Percentiles rank a stretch among this genome's conserved stretches.
phyloP scores from a whole-genome alignment of 2,329 filamentous ascomycete species.

The Epichloe sylvatica region DNA sequence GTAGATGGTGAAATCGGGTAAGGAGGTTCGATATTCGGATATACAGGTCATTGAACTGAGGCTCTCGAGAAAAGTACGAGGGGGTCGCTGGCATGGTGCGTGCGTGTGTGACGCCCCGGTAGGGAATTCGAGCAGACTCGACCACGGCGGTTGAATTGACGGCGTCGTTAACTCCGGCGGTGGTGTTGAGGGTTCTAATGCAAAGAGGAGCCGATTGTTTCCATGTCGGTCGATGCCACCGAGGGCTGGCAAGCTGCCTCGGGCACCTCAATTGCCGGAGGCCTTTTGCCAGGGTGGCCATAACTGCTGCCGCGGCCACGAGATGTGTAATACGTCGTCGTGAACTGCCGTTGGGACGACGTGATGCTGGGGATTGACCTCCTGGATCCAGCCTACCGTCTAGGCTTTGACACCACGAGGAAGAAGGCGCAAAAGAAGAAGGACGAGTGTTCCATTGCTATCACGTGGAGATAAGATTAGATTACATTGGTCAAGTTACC shows the following conservation, averaged over 20 bases:
- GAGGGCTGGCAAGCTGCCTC: conserved; percentile 16
- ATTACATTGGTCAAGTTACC: conserved; percentile 3
- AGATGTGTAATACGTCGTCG: not conserved
- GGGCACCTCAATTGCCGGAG: conserved; percentile 24
- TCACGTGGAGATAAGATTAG: conserved; percentile 14
- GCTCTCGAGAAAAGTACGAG: conserved; percentile 87
- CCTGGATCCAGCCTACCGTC: not conserved
- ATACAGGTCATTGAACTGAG: conserved; percentile 73
- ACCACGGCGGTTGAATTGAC: conserved; percentile 8
- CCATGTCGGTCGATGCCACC: conserved; percentile 16
- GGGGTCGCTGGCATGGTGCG: conserved; percentile 72
- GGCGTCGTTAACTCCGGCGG: conserved; percentile 8
- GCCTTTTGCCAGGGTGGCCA: conserved; percentile 22
- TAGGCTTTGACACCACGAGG: not conserved
- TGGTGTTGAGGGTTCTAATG: conserved; percentile 13
- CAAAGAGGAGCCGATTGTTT: conserved; percentile 12
- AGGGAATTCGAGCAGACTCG: conserved; percentile 16
- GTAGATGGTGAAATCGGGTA: conserved; percentile 59
- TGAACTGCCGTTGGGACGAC: not conserved
- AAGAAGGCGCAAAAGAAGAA: too few relatives aligned
- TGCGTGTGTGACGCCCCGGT: conserved; percentile 33
- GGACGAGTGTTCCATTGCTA: not conserved
- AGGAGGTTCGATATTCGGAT: conserved; percentile 59
- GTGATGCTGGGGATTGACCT: not conserved
- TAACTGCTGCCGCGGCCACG: conserved; percentile 12